phyloP scores from a whole-genome alignment of 1,284 basidiomycete genomes.

The Melanopsichium pennsylvanicum region DNA sequence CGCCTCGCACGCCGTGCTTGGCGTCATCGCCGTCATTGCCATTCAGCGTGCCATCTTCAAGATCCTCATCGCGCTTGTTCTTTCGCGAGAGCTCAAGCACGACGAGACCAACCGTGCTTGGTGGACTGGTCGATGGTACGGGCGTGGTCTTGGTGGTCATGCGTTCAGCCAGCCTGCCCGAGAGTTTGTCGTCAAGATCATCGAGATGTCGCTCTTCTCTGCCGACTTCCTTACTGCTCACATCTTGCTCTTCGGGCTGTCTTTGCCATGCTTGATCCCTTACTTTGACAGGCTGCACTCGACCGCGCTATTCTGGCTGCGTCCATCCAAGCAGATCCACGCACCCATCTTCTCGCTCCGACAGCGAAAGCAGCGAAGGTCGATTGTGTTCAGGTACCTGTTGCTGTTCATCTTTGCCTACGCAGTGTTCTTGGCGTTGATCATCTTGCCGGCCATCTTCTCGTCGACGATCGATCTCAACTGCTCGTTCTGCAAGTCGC shows the following conservation, averaged over 20 bases:
- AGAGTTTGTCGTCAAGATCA: slow-evolving; percentile 66
- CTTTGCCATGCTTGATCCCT: slow-evolving; percentile 69
- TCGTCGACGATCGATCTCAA: slow-evolving; percentile 48
- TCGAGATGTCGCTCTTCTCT: slow-evolving; percentile 64
- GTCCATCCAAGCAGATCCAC: slow-evolving; percentile 70
- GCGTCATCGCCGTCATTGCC: slow-evolving; percentile 66
- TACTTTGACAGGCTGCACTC: slow-evolving; percentile 62
- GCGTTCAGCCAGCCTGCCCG: slow-evolving; percentile 65
- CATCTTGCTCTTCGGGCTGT: slow-evolving; percentile 67
- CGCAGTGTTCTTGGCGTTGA: slow-evolving; percentile 77
- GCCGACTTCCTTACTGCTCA: slow-evolving; percentile 62
- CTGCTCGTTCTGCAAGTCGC: slow-evolving; percentile 54
- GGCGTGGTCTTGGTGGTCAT: slow-evolving; percentile 63
- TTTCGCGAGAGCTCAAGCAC: slow-evolving; percentile 65
- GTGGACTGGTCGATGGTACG: slow-evolving; percentile 66
- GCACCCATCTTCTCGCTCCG: slow-evolving; percentile 78
- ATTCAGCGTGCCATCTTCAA: slow-evolving; percentile 66
- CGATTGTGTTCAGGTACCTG: slow-evolving; percentile 73
- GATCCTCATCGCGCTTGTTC: slow-evolving; percentile 62
- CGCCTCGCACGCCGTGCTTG: slow-evolving; percentile 79
- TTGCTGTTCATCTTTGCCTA: slow-evolving; percentile 81
- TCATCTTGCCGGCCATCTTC: slow-evolving; percentile 61
- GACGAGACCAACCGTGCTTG: slow-evolving; percentile 66
- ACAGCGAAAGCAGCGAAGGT: slow-evolving; percentile 63
- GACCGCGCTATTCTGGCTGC: slow-evolving; percentile 68